These are phyloP conservation scores for Sordaria brevicollis DNA, from an alignment of 495 filamentous ascomycete genomes.

Conservation along the genomic window DNA sequence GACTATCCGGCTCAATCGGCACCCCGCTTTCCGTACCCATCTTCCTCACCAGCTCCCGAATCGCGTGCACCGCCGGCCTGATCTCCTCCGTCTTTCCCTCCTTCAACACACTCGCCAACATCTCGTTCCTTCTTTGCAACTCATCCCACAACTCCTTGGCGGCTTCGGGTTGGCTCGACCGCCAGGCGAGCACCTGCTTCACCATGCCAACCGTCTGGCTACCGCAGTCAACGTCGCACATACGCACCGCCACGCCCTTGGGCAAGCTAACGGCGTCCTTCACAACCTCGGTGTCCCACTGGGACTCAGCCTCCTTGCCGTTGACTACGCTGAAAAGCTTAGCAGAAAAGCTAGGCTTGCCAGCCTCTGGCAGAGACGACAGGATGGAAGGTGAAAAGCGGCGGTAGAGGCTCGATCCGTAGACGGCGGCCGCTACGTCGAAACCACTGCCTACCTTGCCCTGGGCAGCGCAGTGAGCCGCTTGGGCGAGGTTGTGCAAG, in stretches of 20 bases:
- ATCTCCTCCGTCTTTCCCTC: constrained; percentile 29
- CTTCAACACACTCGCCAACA: constrained; percentile 51
- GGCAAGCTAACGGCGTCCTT: constrained; percentile 63
- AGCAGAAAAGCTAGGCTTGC: constrained; percentile 52
- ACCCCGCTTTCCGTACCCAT: constrained; percentile 68
- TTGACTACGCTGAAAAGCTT: constrained; percentile 56
- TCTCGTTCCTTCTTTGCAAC: constrained; percentile 65
- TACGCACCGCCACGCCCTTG: constrained; percentile 63
- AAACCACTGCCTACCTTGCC: constrained; percentile 95
- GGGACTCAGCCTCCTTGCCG: constrained; percentile 14
- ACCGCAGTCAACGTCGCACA: constrained; percentile 95
- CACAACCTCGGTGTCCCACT: constrained; percentile 68
- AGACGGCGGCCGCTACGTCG: constrained; percentile 89
- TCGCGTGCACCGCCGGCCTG: constrained; percentile 21
- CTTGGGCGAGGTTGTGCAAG: constrained; percentile 88
- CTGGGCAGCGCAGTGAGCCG: constrained; percentile 89
- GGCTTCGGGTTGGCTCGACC: constrained; percentile 52
- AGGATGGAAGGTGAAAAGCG: constrained; percentile 80
- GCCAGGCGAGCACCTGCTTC: constrained; percentile 78
- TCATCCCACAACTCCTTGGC: constrained; percentile 61
- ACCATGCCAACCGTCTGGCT: constrained; percentile 93
- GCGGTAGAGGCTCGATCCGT: constrained; percentile 79
- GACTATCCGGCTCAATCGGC: constrained; percentile 83
- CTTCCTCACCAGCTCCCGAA: constrained; percentile 50
- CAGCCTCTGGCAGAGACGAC: constrained; percentile 50